Base-by-base conservation (phyloP, 2,329 filamentous ascomycete species). In the Neobulgaria alba region DNA sequence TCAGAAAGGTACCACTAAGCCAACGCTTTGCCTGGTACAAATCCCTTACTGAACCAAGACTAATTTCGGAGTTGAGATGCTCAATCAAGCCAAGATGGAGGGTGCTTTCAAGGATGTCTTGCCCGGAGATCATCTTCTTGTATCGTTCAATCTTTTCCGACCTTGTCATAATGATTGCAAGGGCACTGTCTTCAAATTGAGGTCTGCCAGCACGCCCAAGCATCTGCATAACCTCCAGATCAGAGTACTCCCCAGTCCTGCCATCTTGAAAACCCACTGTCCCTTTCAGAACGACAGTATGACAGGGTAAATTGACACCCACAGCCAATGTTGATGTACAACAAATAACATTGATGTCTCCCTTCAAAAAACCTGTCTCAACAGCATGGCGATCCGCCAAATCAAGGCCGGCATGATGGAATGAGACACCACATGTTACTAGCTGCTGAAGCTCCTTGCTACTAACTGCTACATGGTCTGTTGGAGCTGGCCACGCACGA, bases 221-320 rank as follows among this genome's bases (percentile, higher is more conserved):
- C 86, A 94, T 93, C 54, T 94, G 86, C 81, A 90, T 90, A 46
- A 90, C 73, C 51, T 93, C 86, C 4, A 93, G 67, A 56, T 92
- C 85, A 0, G 84, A 79, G 50, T 87, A 88, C 57, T 92, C 85
- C 41, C 78, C 73, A 29, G 75, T 54, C 5, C 70, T 67, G 10
- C 71, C 68, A 42, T 77, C 72, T 42, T 76, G 73, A 61, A 77
- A 89, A 0, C 71, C 68, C 3, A 79, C 71, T 0, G 86, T 93
- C 16, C 85, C 84, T 59, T 93, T 93, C 41, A 94, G 73, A 8
- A 93, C 77, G 3, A 89, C 85, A 3, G 89, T 75, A 56, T 92
- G 82, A 46, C 85, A 88, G 8, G 86, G 87, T 8, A 93, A 62
- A 56, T 94, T 94, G 20, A 94, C 75, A 0, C 86, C 86, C 10